Evolutionary conservation across 169 alveolate species (phyloP).

Genomic region (Cryptosporidium tyzzeri): DNA sequence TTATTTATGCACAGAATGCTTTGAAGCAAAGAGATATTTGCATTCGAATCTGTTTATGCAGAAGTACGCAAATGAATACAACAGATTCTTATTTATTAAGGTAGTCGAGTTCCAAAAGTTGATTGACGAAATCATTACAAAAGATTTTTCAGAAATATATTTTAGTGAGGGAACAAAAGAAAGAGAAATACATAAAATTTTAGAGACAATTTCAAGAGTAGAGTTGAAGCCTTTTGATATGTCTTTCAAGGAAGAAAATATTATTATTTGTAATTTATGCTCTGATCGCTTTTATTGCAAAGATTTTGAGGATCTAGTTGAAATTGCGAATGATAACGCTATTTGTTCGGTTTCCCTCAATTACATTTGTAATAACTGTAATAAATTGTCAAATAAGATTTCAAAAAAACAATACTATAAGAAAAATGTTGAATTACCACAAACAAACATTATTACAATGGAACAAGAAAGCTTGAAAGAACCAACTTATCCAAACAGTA

Average conservation of each 20-base stretch:
- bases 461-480: neutral
- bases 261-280: slow-evolving; percentile 53
- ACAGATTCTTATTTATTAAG: neutral
- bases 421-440: neutral
- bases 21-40: neutral
- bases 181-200: neutral
- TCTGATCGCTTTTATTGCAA: slow-evolving; percentile 7
- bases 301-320: slow-evolving; percentile 31
- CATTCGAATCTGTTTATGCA: neutral
- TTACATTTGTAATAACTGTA: slow-evolving; percentile 27
- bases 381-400: neutral
- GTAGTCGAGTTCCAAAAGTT: neutral
- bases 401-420: no score
- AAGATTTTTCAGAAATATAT: neutral
- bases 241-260: neutral
- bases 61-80: slow-evolving; percentile 6
- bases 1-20: slow-evolving; percentile 49
- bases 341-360: slow-evolving; percentile 30
- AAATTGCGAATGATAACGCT: slow-evolving; percentile 4
- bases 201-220: neutral
- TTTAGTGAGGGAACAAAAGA: neutral
- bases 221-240: neutral
- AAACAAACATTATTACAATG: no score
- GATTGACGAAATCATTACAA: neutral
- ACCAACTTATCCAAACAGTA: neutral